Evolutionary conservation across 352 stramenopile genomes (phyloP), one percentile per base, ranked within the genome.

Genomic region (Phytophthora hibernalis): DNA sequence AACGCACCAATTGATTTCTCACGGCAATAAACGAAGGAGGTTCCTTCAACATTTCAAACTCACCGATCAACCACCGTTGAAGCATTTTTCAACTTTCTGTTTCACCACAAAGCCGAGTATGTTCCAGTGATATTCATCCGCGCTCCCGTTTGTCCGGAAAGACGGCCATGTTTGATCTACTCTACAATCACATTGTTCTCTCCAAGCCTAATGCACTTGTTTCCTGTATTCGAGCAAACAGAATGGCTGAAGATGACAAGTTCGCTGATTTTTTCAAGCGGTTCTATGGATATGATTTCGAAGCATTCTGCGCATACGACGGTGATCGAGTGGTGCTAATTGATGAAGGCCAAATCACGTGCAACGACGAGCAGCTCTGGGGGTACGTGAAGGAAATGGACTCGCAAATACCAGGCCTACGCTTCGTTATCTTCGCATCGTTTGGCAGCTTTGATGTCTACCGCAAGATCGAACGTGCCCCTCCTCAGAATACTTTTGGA

Each of bases 341-440:
- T 42, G 49, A 75, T 53, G 61, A 71, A 43, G 50, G 54, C 18
- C 54, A 75, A 52, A 47, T 60, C 1, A 67, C 61, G 50, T 72
- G 64, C 16, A 61, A 61, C 44, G 68, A 76, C 30, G 38, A 59
- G 28, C 42, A 61, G 55, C 57, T 76, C 18, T 72, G 68, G 68
- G 68, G 24, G 5, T 28, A 28, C 24, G 24, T 28, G 24, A 28
- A 28, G 5, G 24, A 28, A 31, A 10, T 31, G 26, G 26, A 31
- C 13, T 54, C 31, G 51, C 33, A 47, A 62, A 49, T 55, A 37
- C 28, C 61, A 50, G 37, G 61, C 16, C 49, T 76, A 22, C 42
- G 62, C 18, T 72, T 72, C 40, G 62, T 76, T 68, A 35, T 76
- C 47, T 71, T 76, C 11, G 68, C 55, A 43, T 76, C 68, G 11